Base-by-base conservation (phyloP, 495 filamentous ascomycete genomes). In the Penicillium salamii region DNA sequence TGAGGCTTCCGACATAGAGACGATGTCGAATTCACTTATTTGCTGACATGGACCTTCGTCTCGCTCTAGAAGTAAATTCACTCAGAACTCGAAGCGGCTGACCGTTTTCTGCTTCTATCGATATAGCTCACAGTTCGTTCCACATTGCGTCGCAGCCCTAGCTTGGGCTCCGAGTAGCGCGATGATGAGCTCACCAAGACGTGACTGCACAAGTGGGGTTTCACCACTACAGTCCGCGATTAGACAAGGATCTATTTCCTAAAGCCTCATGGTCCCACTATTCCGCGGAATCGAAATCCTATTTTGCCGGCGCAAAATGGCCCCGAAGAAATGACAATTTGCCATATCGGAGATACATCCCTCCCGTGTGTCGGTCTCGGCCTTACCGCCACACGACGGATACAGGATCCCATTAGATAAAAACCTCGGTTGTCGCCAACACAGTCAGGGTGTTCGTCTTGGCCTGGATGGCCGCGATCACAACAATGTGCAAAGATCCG, bases 171-270 rank as follows among this genome's bases (percentile, higher is more conserved):
- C 3, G 32, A 29, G 8, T 45, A 45, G 14, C 26, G 26, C 24
- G 35, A 24, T 13, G 3, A 54, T 58, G 55, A 58, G 52, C 42
- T 58, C 52, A 58, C 53, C 33, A 40, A 31, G 48, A 53, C 55
- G 48, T 31, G 17, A 14, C 31, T 34, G n/a, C n/a, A n/a, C n/a
- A n/a, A n/a, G n/a, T n/a, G 42, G 43, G 47, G 49, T 44, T 46
- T 49, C 2, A 14, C 2, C 3, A 15, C 28, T 26, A 33, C 11
- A 35, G 46, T 40, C 17, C 14, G 35, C 4, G 12, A 36, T 46
- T 17, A 6, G 23, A 45, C 14, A 35, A 14, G 26, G 1, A 15
- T 35, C 2, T 21, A 20, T 11, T 5, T 23, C 17, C 14, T 11
- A 4, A 24, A 19, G 39, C 23, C 18, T 35, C 12, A 23, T 7